phyloP scores from a whole-genome alignment of 371 early-diverging fungal genomes.

The Dichotomocladium elegans region DNA sequence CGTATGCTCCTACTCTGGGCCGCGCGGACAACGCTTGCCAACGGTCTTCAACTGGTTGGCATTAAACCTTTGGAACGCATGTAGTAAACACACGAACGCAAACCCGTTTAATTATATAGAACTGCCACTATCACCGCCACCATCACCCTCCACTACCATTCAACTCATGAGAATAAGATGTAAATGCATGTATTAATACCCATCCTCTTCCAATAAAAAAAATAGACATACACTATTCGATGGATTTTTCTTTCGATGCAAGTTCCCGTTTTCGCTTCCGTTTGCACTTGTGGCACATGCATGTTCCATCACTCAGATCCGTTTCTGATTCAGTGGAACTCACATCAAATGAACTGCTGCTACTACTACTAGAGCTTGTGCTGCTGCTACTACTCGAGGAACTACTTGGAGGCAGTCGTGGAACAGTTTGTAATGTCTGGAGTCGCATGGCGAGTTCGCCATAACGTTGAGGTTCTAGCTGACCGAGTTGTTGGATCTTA shows the following conservation, averaged over 20 bases:
- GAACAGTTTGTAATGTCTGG: slow-evolving; percentile 48
- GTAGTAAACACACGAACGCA: too few relatives aligned
- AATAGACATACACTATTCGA: too few relatives aligned
- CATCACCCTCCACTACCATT: too few relatives aligned
- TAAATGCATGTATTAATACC: too few relatives aligned
- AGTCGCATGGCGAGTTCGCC: slow-evolving; percentile 41
- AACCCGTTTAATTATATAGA: too few relatives aligned
- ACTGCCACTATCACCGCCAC: too few relatives aligned
- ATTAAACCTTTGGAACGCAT: slow-evolving; percentile 80
- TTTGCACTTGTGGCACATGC: slow-evolving; percentile 64
- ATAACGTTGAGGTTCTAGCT: slow-evolving; percentile 35
- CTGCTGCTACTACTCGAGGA: slow-evolving; percentile 34
- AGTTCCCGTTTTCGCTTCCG: slow-evolving; percentile 36
- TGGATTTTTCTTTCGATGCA: too few relatives aligned
- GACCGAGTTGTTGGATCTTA: slow-evolving; percentile 40
- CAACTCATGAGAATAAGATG: too few relatives aligned
- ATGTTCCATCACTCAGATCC: slow-evolving; percentile 53
- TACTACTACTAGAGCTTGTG: slow-evolving; percentile 22
- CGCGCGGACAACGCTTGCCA: slow-evolving; percentile 72
- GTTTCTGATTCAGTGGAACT: slow-evolving; percentile 56
- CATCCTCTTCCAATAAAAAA: too few relatives aligned
- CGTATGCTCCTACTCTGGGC: slow-evolving; percentile 74
- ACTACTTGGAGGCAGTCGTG: slow-evolving; percentile 53
- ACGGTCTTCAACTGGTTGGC: slow-evolving; percentile 77
- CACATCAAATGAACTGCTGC: slow-evolving; percentile 20